phyloP scores from a whole-genome alignment of 1,284 basidiomycete species.

The Inonotus hispidus region DNA sequence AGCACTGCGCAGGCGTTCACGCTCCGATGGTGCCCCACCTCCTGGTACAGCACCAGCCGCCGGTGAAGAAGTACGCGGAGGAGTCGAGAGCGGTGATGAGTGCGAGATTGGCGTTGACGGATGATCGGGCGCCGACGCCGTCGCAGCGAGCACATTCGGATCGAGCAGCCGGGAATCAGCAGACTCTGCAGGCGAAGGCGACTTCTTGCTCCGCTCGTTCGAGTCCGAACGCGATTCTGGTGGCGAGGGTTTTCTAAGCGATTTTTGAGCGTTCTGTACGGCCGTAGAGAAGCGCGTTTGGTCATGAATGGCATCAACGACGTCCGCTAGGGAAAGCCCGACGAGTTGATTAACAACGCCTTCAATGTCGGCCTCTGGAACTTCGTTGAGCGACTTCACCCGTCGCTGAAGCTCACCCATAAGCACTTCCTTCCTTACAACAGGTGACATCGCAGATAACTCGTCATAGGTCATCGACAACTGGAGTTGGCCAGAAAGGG shows the following conservation, averaged over 20 bases:
- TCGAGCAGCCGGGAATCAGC: slow-evolving; percentile 62
- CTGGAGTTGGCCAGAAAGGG: slow-evolving; percentile 69
- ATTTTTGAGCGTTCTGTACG: slow-evolving; percentile 43
- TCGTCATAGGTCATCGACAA: slow-evolving; percentile 79
- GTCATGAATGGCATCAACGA: slow-evolving; percentile 72
- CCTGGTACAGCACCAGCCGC: slow-evolving; percentile 14
- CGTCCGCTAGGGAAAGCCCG: slow-evolving; percentile 63
- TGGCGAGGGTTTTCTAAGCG: slow-evolving; percentile 24
- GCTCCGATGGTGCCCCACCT: slow-evolving; percentile 35
- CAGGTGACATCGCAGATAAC: slow-evolving; percentile 70
- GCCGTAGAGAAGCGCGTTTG: slow-evolving; percentile 57
- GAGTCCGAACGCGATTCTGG: slow-evolving; percentile 40
- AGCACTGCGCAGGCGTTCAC: slow-evolving; percentile 68
- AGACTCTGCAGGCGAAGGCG: slow-evolving; percentile 46
- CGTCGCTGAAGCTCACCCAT: slow-evolving; percentile 76
- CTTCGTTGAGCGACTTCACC: slow-evolving; percentile 50
- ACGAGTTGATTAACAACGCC: slow-evolving; percentile 65
- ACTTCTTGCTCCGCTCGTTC: slow-evolving; percentile 25
- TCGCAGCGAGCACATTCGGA: slow-evolving; percentile 54
- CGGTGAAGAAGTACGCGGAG: slow-evolving; percentile 75
- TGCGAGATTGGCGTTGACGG: slow-evolving; percentile 77
- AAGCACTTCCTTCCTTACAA: slow-evolving; percentile 78
- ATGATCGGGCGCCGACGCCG: slow-evolving; percentile 77
- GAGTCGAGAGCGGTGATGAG: slow-evolving; percentile 63
- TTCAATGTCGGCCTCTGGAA: slow-evolving; percentile 53